These are phyloP conservation scores for Pythium dissimile DNA, from an alignment of 352 stramenopile species.

Conservation along the genomic window DNA sequence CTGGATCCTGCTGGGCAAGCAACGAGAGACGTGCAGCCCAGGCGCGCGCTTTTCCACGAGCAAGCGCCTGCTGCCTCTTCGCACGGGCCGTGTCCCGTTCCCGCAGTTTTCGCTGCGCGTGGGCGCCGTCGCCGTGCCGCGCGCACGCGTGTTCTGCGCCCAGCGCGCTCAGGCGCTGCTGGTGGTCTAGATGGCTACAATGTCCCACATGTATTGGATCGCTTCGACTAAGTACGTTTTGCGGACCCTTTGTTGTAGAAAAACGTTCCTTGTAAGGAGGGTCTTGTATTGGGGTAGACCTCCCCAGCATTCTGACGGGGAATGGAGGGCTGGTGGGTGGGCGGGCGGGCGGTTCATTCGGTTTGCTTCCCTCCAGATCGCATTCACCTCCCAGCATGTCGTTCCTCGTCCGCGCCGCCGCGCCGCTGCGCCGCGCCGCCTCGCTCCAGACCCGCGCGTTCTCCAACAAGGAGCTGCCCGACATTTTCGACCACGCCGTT, in stretches of 20 bases:
- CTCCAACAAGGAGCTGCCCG: constrained; percentile 54
- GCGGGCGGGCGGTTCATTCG: not conserved
- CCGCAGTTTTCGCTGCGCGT: constrained; percentile 42
- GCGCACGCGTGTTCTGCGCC: constrained; percentile 14
- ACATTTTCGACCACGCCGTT: constrained; percentile 80
- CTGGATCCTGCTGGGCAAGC: constrained; percentile 68
- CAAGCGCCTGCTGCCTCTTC: constrained; percentile 40
- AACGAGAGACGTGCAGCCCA: constrained; percentile 50
- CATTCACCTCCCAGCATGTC: constrained; percentile 7
- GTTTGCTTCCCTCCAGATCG: not conserved
- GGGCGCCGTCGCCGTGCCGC: not conserved
- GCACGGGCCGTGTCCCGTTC: constrained; percentile 42
- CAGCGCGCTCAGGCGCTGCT: constrained; percentile 17
- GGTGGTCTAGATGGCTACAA: no score
- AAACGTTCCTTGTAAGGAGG: constrained; percentile 9
- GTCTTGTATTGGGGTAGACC: constrained; percentile 14
- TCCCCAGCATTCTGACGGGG: not conserved
- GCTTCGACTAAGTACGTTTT: constrained; percentile 6
- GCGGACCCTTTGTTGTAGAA: constrained; percentile 1
- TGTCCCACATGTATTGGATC: constrained; percentile 9
- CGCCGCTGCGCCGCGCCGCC: constrained; percentile 39
- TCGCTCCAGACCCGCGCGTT: constrained; percentile 45
- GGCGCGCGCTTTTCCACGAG: constrained; percentile 14
- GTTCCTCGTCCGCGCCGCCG: constrained; percentile 44
- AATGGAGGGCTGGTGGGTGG: not conserved